Evolutionary conservation across 441 rosid species (phyloP), one percentile per base, ranked within the genome.

Genomic region (Jatropha multifida): DNA sequence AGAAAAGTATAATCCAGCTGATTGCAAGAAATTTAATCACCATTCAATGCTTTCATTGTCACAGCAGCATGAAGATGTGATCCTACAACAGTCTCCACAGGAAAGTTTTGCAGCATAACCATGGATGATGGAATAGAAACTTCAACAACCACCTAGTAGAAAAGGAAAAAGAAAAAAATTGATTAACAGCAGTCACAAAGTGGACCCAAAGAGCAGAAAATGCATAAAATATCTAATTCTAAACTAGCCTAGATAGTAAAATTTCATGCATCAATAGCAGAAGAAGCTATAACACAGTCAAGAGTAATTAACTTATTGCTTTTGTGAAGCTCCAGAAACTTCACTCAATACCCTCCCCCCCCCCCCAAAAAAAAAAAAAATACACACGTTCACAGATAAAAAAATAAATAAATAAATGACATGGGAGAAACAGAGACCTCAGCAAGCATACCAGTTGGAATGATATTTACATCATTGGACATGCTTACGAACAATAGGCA

Each of bases 61-160:
- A 96, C 94, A 76, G 97, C 94, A 75, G 96, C 94, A 81, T 81
- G 81, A 76, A 96, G 88, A 83, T 88, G 85, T 66, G 98, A 90
- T 84, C 98, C 93, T 59, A 93, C 88, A 78, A 88, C 90, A 72
- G 90, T 86, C 91, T 96, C 97, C 59, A 93, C 97, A 51, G 95
- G 96, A 75, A 92, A 91, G 78, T 86, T 82, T 76, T 83, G 96
- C 76, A 90, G 85, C 97, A 96, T 91, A 76, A 84, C 84, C 96
- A 96, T 82, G 61, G 89, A 84, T 42, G 94, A 85, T 14, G 97
- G 98, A 65, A 83, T 68, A 68, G 97, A 89, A 83, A 96, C 97
- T 87, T 94, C 99, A 84, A 94, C 81, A 51, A 79, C 76, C 74
- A 94, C 91, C 99, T 96, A 82, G 41, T 69, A 42, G 58, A 76